Percentiles rank a stretch among this genome's conserved stretches.
phyloP scores from a whole-genome alignment of 352 stramenopile genomes.

The Phytopythium oedochilum region DNA sequence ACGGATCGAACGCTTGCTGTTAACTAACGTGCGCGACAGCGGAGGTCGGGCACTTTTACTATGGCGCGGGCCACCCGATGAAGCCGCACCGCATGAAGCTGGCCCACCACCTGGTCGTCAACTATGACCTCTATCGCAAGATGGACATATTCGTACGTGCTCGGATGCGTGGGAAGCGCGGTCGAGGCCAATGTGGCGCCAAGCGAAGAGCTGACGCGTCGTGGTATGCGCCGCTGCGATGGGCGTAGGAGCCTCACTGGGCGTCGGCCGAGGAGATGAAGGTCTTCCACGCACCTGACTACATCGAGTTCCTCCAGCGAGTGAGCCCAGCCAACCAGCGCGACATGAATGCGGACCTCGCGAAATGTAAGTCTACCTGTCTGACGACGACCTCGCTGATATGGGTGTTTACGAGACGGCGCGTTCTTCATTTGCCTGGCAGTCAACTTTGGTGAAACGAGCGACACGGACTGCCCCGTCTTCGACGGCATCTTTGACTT shows the following conservation, averaged over 20 bases:
- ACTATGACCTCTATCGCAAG: slow-evolving; percentile 98
- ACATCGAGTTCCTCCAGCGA: slow-evolving; percentile 96
- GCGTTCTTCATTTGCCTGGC: slow-evolving; percentile 7
- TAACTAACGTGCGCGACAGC: slow-evolving; percentile 48
- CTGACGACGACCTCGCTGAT: no score
- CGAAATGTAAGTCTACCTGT: slow-evolving; percentile 50
- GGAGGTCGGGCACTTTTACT: slow-evolving; percentile 97
- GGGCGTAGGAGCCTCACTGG: slow-evolving; percentile 68
- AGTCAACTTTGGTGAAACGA: slow-evolving; percentile 95
- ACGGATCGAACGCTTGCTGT: no score
- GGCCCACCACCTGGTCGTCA: slow-evolving; percentile 97
- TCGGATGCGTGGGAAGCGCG: background rate
- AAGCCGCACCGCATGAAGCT: slow-evolving; percentile 97
- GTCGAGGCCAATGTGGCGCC: no score
- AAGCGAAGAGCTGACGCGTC: background rate
- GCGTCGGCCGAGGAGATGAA: slow-evolving; percentile 92
- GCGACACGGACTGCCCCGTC: slow-evolving; percentile 94
- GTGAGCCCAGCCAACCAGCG: slow-evolving; percentile 95
- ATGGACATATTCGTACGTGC: slow-evolving; percentile 97
- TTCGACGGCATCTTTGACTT: slow-evolving; percentile 99
- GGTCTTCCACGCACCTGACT: slow-evolving; percentile 96
- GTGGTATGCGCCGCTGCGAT: background rate
- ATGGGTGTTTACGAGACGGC: no score
- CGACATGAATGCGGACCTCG: slow-evolving; percentile 60
- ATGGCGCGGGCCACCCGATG: slow-evolving; percentile 96